Base-by-base conservation (phyloP, 257 asterid species). In the Nicotiana noctiflora region DNA sequence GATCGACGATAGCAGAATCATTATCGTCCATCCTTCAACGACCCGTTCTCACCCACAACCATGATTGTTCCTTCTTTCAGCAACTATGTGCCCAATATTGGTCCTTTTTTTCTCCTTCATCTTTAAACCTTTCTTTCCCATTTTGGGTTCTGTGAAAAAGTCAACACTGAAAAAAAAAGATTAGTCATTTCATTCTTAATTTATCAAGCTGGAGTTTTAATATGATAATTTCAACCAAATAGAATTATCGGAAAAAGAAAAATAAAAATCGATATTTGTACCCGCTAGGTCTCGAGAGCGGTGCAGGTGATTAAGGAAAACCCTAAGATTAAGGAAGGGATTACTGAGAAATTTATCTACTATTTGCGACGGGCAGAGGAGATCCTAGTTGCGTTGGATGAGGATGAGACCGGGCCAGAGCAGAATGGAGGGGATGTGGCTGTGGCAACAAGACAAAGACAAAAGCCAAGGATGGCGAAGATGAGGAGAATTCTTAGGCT, bases 51-150 rank as follows among this genome's bases (percentile, higher is more conserved):
- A 25, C 27, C 27, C 27, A 83, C 80, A 14, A 76, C 62, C 85
- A 83, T 83, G 85, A 83, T 72, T 81, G 55, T 19, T n/a, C 57
- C 11, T 72, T 34, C 40, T 34, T 34, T 72, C 60, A 46, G 49
- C 37, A n/a, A 44, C 40, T 68, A 4, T 34, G n/a, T 70, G 8
- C 2, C 15, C 21, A 57, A 27, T 11, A 62, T 60, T 49, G 0
- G 4, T 65, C 78, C 78, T 27, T 29, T 13, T 13, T 5, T 65
- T 27, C 31, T 77, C 21, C n/a, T 77, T 5, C 63, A 37, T 25
- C 72, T 59, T 46, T 46, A 72, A 34, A 21, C 59, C 21, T 56
- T 46, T 72, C 12, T 72, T 46, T 21, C 59, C 60, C 27, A 72
- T 21, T 72, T 72, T 56, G 8, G 60, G 40, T 46, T 12, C 78